Evolutionary conservation across 306 rosid genomes (phyloP).

Genomic region (Canavalia gladiata): DNA sequence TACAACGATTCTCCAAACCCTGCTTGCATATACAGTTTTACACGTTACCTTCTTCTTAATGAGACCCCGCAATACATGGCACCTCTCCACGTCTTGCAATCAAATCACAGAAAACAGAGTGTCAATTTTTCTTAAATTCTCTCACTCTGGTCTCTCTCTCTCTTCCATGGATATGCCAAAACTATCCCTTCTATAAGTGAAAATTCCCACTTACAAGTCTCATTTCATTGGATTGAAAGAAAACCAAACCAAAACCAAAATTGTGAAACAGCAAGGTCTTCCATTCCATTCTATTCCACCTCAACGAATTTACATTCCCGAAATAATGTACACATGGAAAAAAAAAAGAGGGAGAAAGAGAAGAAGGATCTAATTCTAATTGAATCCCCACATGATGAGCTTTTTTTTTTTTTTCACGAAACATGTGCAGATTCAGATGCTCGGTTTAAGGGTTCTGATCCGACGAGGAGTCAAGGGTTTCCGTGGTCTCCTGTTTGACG

Average conservation of each 20-base stretch:
- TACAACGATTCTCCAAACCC: not conserved
- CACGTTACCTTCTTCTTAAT: constrained; percentile 49
- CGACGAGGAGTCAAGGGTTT: constrained; percentile 43
- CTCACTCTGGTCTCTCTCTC: not conserved
- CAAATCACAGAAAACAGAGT: not conserved
- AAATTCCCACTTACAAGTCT: not conserved
- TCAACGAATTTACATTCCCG: constrained; percentile 84
- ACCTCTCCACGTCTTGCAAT: constrained; percentile 44
- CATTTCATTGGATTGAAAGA: not conserved
- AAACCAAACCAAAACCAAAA: not conserved
- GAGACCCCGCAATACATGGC: not conserved
- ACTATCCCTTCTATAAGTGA: not conserved
- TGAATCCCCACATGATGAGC: constrained; percentile 26
- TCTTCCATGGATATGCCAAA: not conserved
- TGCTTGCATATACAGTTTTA: constrained; percentile 10
- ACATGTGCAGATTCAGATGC: not conserved
- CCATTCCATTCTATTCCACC: constrained; percentile 54
- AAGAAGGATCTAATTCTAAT: constrained; percentile 9
- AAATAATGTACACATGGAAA: constrained; percentile 37
- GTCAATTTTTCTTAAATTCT: constrained; percentile 12
- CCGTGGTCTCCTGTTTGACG: constrained; percentile 47
- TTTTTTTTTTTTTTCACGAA: not conserved
- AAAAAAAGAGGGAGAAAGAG: not conserved
- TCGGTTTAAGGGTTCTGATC: constrained; percentile 55
- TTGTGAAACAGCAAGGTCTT: constrained; percentile 13